A percentile compares a stretch with the other conserved stretches of the same genome.
phyloP scores from a whole-genome alignment of 192 early-diverging fungal genomes.

The Linnemannia elongata region DNA sequence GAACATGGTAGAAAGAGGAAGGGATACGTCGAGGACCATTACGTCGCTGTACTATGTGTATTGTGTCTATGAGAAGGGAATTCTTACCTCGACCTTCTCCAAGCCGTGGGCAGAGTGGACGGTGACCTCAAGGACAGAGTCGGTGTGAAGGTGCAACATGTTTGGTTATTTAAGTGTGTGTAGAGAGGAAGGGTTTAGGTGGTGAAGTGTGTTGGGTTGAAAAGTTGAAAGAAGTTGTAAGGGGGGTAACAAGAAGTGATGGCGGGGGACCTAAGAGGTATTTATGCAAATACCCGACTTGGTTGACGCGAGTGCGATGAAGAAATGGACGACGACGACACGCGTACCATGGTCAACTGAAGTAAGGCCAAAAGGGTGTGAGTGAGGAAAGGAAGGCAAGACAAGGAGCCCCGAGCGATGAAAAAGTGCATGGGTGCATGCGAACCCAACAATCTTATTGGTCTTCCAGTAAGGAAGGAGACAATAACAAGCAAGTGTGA shows the following conservation, averaged over 20 bases:
- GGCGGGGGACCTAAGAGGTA: not conserved
- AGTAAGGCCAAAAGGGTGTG: not conserved
- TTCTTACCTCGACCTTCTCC: constrained; percentile 28
- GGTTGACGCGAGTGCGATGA: not conserved
- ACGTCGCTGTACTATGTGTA: no score
- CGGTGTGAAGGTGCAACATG: constrained; percentile 8
- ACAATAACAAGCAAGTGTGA: no score
- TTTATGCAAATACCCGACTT: not conserved
- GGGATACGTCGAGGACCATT: no score
- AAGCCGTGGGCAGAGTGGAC: constrained; percentile 15
- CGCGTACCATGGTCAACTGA: constrained; percentile 2
- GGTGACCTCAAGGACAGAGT: constrained; percentile 11
- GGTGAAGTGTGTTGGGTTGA: not conserved
- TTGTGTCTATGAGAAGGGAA: no score
- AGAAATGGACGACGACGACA: not conserved
- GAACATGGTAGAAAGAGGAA: no score
- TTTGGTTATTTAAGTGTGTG: not conserved
- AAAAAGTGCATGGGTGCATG: constrained; percentile 1
- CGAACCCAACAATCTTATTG: not conserved
- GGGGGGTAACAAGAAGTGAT: not conserved
- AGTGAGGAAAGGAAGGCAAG: not conserved
- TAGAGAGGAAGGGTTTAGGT: no score
- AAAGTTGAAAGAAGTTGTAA: not conserved
- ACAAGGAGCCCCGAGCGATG: not conserved
- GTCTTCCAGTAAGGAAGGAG: not conserved